Percentiles rank a stretch among this genome's conserved stretches.
Evolutionary conservation across 768 basidiomycete species (phyloP).

Genomic region (Boletus subparvulus): DNA sequence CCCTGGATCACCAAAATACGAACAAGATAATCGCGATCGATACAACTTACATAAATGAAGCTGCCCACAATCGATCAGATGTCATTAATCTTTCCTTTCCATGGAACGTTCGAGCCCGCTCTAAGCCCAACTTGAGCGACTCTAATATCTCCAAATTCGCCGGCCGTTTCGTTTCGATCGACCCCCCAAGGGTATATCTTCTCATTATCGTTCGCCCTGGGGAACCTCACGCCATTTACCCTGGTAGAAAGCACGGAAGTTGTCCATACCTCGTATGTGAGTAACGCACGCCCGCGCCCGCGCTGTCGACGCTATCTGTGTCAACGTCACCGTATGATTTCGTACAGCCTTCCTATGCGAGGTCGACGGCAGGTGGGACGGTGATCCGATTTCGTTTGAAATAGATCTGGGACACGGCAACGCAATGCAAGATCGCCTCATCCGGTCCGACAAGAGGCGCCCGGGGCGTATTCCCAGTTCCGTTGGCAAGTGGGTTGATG

Average conservation of each 20-base stretch:
- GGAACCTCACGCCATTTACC: slow-evolving; percentile 65
- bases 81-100: background rate
- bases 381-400: slow-evolving; percentile 74
- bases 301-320: background rate
- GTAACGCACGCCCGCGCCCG: slow-evolving; percentile 29
- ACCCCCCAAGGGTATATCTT: slow-evolving; percentile 50
- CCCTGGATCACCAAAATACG: background rate
- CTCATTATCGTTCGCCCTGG: slow-evolving; percentile 67
- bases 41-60: background rate
- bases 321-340: slow-evolving; percentile 15
- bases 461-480: background rate
- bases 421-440: slow-evolving; percentile 58
- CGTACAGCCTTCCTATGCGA: slow-evolving; percentile 60
- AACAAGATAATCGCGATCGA: background rate
- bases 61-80: background rate
- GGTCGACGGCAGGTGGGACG: slow-evolving; percentile 62
- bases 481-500: background rate
- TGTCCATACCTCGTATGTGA: slow-evolving; percentile 19
- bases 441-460: slow-evolving; percentile 36
- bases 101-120: slow-evolving; percentile 14
- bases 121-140: slow-evolving; percentile 23
- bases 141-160: slow-evolving; percentile 27
- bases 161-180: slow-evolving; percentile 40
- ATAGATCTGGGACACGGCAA: slow-evolving; percentile 61
- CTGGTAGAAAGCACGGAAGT: slow-evolving; percentile 43